Base-by-base conservation (phyloP, 2,329 filamentous ascomycete genomes). In the Aspergillus sp. region DNA sequence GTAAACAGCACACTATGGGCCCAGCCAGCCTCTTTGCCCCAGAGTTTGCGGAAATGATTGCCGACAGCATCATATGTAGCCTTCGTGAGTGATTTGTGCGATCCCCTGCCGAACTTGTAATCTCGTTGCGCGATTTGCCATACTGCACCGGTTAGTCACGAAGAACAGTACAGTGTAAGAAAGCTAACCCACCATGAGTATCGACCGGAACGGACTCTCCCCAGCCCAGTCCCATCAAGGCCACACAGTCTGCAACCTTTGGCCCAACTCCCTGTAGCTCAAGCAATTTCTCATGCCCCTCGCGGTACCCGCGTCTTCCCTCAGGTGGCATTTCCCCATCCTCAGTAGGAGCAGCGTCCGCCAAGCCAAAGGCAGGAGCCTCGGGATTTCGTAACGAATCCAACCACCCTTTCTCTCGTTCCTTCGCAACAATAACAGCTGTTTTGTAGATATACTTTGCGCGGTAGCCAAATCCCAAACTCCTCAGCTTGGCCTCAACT, bases 121-220 rank as follows among this genome's bases (percentile, higher is more conserved):
- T 99, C 95, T 53, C 95, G 84, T 73, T 96, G 91, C 0, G 95
- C 96, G 69, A 99, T 98, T 78, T 98, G 93, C 93, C 93, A 98
- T 12, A 99, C 91, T 83, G 40, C n/a, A 60, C 50, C 23, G 60
- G 7, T 60, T 43, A 23, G 51, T 37, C 6, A 35, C 25, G 19
- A 58, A 39, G 33, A 39, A 45, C 43, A 66, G 60, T 50, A 15
- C 47, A 3, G 17, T 17, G 33, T 12, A 21, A 31, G 3, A 31
- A 37, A 17, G 21, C 21, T 21, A 21, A 66, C 74, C 69, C 65
- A 83, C 81, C 84, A 76, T 99, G 96, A 1, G 96, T 99, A 74
- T 99, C 95, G 33, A 99, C 90, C 0, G 95, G 95, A 1, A 99
- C 93, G 3, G 93, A 88, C 75, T 98, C 93, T 33, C 90, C 90